These are phyloP conservation scores for Jacaranda copaia DNA, from an alignment of 257 asterid genomes.

Conservation along the genomic window DNA sequence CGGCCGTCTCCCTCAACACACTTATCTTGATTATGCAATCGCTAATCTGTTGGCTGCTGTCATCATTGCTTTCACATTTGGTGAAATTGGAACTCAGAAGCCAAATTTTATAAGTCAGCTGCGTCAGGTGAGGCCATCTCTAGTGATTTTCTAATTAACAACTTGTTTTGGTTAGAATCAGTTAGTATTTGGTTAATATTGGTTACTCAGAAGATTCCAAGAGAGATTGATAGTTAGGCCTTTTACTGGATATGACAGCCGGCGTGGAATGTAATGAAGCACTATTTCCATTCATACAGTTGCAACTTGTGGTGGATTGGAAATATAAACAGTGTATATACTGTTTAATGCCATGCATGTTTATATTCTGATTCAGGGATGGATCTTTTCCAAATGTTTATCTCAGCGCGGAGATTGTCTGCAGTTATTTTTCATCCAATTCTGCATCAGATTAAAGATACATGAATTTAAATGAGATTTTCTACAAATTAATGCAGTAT, in stretches of 20 bases:
- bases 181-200: not conserved
- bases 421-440: too few relatives aligned
- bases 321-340: too few relatives aligned
- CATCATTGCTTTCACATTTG: slow-evolving; percentile 85
- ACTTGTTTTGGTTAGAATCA: not conserved
- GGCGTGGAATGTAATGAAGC: too few relatives aligned
- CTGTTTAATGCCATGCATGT: too few relatives aligned
- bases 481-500: slow-evolving; percentile 54
- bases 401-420: too few relatives aligned
- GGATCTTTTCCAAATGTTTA: too few relatives aligned
- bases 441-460: not conserved
- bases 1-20: slow-evolving; percentile 97
- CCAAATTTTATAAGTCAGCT: slow-evolving; percentile 82
- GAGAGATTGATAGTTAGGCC: not conserved
- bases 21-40: slow-evolving; percentile 88
- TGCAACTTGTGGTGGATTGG: too few relatives aligned
- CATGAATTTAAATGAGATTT: not conserved
- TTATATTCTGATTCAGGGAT: too few relatives aligned
- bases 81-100: slow-evolving; percentile 69
- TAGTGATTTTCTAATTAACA: not conserved
- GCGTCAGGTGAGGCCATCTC: slow-evolving; percentile 37
- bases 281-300: too few relatives aligned
- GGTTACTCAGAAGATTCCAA: too few relatives aligned
- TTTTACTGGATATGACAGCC: not conserved
- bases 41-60: slow-evolving; percentile 91